phyloP scores from a whole-genome alignment of 352 stramenopile species.

The Elongisporangium anandrum region DNA sequence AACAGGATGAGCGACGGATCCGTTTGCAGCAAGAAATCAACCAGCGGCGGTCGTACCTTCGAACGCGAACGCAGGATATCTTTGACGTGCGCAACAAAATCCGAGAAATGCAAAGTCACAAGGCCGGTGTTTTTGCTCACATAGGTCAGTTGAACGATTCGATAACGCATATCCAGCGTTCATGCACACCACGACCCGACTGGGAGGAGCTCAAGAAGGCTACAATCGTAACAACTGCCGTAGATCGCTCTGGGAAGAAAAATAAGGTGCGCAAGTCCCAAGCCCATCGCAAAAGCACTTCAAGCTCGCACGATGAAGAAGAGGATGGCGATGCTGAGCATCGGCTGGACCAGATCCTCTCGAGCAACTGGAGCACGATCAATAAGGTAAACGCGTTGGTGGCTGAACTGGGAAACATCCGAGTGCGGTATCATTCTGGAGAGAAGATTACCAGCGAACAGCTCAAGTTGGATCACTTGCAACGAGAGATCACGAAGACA shows the following conservation, averaged over 20 bases:
- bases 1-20: not conserved
- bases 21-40: constrained; percentile 1
- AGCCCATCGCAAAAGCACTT: constrained; percentile 2
- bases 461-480: constrained; percentile 49
- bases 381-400: constrained; percentile 54
- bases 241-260: constrained; percentile 31
- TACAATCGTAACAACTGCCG: constrained; percentile 47
- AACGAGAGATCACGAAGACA: constrained; percentile 49
- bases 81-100: constrained; percentile 54
- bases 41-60: constrained; percentile 21
- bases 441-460: constrained; percentile 47
- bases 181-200: constrained; percentile 60
- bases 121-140: constrained; percentile 14
- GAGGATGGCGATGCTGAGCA: constrained; percentile 36
- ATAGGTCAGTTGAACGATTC: constrained; percentile 25
- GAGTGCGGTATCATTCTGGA: constrained; percentile 38
- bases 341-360: constrained; percentile 40
- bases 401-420: constrained; percentile 43
- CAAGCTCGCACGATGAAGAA: constrained; percentile 19
- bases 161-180: constrained; percentile 37
- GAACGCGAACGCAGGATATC: constrained; percentile 47
- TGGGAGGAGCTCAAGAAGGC: constrained; percentile 55
- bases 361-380: constrained; percentile 59
- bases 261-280: constrained; percentile 23
- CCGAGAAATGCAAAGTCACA: constrained; percentile 24